Conservation (phyloP, 208 protist species). For the Acanthamoeba castellanii region DNA sequence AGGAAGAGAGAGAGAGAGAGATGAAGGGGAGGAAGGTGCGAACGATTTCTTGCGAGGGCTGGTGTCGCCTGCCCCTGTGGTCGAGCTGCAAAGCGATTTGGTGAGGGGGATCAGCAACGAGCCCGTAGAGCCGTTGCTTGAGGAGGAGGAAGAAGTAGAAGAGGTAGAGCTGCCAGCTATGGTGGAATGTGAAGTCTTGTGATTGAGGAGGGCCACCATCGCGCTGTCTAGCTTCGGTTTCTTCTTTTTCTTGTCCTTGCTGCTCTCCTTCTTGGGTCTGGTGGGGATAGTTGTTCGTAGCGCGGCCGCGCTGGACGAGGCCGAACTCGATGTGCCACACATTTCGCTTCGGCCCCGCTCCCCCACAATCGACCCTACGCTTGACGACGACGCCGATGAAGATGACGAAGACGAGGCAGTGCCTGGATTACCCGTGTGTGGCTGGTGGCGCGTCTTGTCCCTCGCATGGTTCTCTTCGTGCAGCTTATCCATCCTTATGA, state of each 20-base stretch:
- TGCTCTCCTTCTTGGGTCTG: background rate
- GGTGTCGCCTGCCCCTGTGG: background rate
- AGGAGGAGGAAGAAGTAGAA: background rate
- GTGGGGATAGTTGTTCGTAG: constrained; percentile 1
- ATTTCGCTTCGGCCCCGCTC: background rate
- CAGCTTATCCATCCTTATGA: background rate
- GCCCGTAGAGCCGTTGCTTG: too few relatives aligned
- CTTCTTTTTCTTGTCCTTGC: constrained; percentile 31
- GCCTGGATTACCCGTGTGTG: background rate
- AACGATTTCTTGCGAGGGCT: background rate
- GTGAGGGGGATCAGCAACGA: background rate
- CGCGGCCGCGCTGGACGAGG: background rate
- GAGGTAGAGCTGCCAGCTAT: background rate
- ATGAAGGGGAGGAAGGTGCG: background rate
- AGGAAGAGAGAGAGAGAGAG: background rate
- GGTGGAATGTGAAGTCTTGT: background rate
- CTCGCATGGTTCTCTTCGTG: background rate
- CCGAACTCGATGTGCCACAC: background rate
- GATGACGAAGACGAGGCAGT: background rate
- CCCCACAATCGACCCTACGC: background rate
- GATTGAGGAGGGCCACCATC: background rate
- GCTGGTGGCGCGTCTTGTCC: background rate
- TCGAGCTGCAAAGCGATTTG: background rate
- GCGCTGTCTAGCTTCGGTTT: background rate
- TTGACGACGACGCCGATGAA: background rate